A percentile compares a stretch with the other conserved stretches of the same genome.
Conservation (phyloP, 768 basidiomycete species). For the Mycena filopes region DNA sequence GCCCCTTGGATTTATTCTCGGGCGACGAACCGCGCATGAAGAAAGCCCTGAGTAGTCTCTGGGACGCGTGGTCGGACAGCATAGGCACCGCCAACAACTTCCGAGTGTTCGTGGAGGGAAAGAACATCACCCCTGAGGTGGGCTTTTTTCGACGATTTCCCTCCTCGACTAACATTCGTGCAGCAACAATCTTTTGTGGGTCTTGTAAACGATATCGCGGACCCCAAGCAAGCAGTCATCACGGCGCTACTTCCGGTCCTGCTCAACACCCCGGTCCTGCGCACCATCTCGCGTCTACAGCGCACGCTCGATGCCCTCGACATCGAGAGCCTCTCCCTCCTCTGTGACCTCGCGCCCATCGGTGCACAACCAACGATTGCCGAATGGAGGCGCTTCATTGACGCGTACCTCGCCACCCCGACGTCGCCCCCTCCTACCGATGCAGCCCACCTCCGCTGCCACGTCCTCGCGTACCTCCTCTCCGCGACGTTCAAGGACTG, state of each 20-base stretch:
- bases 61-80: constrained; percentile 76
- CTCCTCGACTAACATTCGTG: neutral
- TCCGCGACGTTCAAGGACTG: constrained; percentile 98
- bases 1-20: constrained; percentile 93
- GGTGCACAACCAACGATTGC: constrained; percentile 63
- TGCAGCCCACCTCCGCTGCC: constrained; percentile 61
- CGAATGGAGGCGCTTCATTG: constrained; percentile 76
- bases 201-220: constrained; percentile 38
- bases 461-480: constrained; percentile 81
- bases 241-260: constrained; percentile 60
- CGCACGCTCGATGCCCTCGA: constrained; percentile 83
- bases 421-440: constrained; percentile 11
- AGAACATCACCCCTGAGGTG: constrained; percentile 70
- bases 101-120: constrained; percentile 79
- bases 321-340: constrained; percentile 78
- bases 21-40: constrained; percentile 65
- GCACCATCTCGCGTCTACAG: constrained; percentile 69
- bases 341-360: constrained; percentile 50
- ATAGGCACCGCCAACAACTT: constrained; percentile 83
- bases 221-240: constrained; percentile 63
- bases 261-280: constrained; percentile 62
- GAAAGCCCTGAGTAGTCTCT: constrained; percentile 74
- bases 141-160: neutral
- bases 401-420: constrained; percentile 52
- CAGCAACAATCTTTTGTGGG: constrained; percentile 35